A percentile compares a stretch with the other conserved stretches of the same genome.
Evolutionary conservation across 176 grass and related monocot species (phyloP).

Genomic region (Ensete glaucum): DNA sequence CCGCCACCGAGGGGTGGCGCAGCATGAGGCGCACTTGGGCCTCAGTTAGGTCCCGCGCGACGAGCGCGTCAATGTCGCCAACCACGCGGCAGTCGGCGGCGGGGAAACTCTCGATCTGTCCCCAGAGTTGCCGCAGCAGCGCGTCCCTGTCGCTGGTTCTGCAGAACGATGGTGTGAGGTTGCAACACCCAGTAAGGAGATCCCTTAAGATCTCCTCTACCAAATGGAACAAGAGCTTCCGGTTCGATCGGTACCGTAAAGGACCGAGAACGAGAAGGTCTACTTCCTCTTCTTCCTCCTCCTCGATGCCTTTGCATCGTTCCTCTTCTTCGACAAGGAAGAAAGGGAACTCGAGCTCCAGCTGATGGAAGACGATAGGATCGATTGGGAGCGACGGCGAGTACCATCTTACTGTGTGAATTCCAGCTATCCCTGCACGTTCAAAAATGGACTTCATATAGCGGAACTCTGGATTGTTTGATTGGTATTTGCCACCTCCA

Average conservation of each 20-base stretch:
- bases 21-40: slow-evolving; percentile 20
- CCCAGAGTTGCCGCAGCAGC: slow-evolving; percentile 45
- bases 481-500: slow-evolving; percentile 19
- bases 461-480: slow-evolving; percentile 42
- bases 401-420: neutral
- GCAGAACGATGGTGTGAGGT: neutral
- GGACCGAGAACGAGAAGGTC: slow-evolving; percentile 3
- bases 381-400: slow-evolving; percentile 31
- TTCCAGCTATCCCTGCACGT: slow-evolving; percentile 36
- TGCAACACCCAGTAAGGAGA: neutral
- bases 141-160: neutral
- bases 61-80: slow-evolving; percentile 63
- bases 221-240: slow-evolving; percentile 71
- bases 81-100: slow-evolving; percentile 42
- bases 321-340: neutral
- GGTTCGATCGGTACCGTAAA: slow-evolving; percentile 56
- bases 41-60: slow-evolving; percentile 29
- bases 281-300: neutral
- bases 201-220: slow-evolving; percentile 45
- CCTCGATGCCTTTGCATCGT: neutral
- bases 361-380: slow-evolving; percentile 66
- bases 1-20: slow-evolving; percentile 32
- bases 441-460: slow-evolving; percentile 52
- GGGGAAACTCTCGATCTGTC: slow-evolving; percentile 29
- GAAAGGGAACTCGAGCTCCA: slow-evolving; percentile 50